Evolutionary conservation across 2,329 filamentous ascomycete genomes (phyloP).

Genomic region (Knoxdaviesia proteae): DNA sequence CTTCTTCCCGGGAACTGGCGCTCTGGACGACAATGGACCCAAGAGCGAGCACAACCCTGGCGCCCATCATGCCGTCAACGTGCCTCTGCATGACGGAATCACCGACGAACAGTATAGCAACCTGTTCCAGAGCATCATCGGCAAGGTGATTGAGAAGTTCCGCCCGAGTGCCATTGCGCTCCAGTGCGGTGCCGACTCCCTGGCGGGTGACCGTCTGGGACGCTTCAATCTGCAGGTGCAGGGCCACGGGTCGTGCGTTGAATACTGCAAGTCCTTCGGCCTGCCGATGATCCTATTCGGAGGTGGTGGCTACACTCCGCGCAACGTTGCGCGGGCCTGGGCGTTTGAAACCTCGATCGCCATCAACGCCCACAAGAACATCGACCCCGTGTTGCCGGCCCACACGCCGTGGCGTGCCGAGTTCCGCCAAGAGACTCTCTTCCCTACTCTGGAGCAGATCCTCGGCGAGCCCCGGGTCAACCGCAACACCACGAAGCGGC

Average conservation of each 20-base stretch:
- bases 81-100: conserved; percentile 77
- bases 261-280: conserved; percentile 62
- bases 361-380: conserved; percentile 49
- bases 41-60: conserved; percentile 67
- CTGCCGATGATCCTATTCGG: conserved; percentile 80
- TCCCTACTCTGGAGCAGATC: conserved; percentile 63
- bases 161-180: conserved; percentile 80
- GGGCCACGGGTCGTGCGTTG: conserved; percentile 79
- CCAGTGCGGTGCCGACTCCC: conserved; percentile 86
- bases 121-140: conserved; percentile 68
- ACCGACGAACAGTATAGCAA: conserved; percentile 73
- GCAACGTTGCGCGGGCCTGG: conserved; percentile 93
- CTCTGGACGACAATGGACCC: conserved; percentile 66
- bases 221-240: conserved; percentile 94
- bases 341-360: conserved; percentile 89
- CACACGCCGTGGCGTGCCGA: conserved; percentile 74
- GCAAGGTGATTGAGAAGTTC: conserved; percentile 60
- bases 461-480: conserved; percentile 51
- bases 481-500: conserved; percentile 55
- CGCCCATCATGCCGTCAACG: conserved; percentile 75
- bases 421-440: conserved; percentile 72
- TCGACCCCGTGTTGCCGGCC: conserved; percentile 52
- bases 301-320: conserved; percentile 86
- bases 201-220: conserved; percentile 81
- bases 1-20: conserved; percentile 88